Percentiles rank a stretch among this genome's conserved stretches.
phyloP scores from a whole-genome alignment of 768 basidiomycete species.

The Sarcomyxa edulis region DNA sequence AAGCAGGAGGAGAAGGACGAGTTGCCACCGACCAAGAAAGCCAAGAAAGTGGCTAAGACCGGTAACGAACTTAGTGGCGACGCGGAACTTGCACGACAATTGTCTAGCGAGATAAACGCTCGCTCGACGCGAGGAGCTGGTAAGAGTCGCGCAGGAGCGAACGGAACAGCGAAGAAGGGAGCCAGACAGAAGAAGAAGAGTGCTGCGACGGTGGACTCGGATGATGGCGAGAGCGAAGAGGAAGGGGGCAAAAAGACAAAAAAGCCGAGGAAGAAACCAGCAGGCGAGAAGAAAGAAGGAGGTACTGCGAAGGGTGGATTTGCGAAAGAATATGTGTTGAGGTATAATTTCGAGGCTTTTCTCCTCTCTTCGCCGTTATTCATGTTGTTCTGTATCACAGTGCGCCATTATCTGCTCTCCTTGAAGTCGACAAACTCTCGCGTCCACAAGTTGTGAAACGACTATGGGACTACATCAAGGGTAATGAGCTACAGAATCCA shows the following conservation, averaged over 20 bases:
- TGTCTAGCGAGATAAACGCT: conserved; percentile 67
- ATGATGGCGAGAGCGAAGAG: conserved; percentile 44
- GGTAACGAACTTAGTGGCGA: conserved; percentile 56
- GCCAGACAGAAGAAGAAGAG: conserved; percentile 48
- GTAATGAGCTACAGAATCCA: conserved; percentile 79
- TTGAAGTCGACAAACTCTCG: conserved; percentile 65
- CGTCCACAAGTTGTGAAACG: conserved; percentile 89
- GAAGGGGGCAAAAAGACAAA: conserved; percentile 31
- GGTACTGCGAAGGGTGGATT: conserved; percentile 66
- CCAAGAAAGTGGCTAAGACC: conserved; percentile 44
- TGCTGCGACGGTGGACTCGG: conserved; percentile 46
- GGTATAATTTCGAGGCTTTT: no score
- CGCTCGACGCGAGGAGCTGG: conserved; percentile 42
- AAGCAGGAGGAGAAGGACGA: conserved; percentile 27
- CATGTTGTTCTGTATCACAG: conserved; percentile 31
- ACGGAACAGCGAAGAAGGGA: conserved; percentile 36
- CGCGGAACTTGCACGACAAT: conserved; percentile 64
- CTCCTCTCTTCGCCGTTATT: conserved; percentile 3
- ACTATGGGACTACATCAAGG: conserved; percentile 87
- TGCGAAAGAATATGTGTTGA: conserved; percentile 70
- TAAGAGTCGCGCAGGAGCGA: conserved; percentile 30
- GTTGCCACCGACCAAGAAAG: conserved; percentile 35
- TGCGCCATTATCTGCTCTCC: conserved; percentile 64
- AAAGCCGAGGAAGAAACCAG: conserved; percentile 37
- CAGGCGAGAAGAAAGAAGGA: no score